A percentile compares a stretch with the other conserved stretches of the same genome.
phyloP scores from a whole-genome alignment of 805 yeast species.

The Saturnispora dispora region DNA sequence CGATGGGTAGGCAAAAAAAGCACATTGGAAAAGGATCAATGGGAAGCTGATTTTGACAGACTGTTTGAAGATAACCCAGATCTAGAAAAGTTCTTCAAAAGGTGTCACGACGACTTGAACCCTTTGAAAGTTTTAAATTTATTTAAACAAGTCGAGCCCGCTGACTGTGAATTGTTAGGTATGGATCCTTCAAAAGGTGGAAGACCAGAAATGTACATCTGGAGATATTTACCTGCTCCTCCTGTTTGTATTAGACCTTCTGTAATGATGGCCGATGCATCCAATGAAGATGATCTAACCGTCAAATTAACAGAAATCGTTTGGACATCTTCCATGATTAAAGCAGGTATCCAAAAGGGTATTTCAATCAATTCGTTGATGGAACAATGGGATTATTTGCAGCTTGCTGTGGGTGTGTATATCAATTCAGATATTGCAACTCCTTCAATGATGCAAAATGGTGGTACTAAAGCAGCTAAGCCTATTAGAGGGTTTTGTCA shows the following conservation, averaged over 20 bases:
- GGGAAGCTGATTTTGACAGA: constrained; percentile 80
- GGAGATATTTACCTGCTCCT: constrained; percentile 98
- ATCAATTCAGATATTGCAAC: constrained; percentile 91
- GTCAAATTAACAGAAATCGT: constrained; percentile 94
- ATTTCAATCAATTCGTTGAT: constrained; percentile 84
- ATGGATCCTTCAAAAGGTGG: constrained; percentile 82
- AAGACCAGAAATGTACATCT: constrained; percentile 90
- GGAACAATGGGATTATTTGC: constrained; percentile 99
- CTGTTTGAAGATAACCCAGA: constrained; percentile 77
- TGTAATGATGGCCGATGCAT: constrained; percentile 81
- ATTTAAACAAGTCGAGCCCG: constrained; percentile 76
- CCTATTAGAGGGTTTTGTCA: constrained; percentile 96
- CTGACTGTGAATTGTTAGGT: constrained; percentile 89
- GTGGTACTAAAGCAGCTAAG: constrained; percentile 47
- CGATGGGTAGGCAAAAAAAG: constrained; percentile 90
- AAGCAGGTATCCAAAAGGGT: constrained; percentile 93
- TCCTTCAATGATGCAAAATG: constrained; percentile 63
- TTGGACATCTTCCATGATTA: constrained; percentile 89
- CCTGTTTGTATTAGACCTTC: constrained; percentile 99
- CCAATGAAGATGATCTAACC: constrained; percentile 95
- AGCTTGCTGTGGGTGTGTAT: constrained; percentile 92
- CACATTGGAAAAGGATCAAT: constrained; percentile 72
- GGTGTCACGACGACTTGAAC: constrained; percentile 88
- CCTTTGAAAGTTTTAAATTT: constrained; percentile 82
- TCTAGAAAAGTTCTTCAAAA: constrained; percentile 72